Percentiles rank a stretch among this genome's conserved stretches.
These are phyloP conservation scores for Chamaenerion angustifolium DNA, from an alignment of 345 rosid species.

Conservation along the genomic window DNA sequence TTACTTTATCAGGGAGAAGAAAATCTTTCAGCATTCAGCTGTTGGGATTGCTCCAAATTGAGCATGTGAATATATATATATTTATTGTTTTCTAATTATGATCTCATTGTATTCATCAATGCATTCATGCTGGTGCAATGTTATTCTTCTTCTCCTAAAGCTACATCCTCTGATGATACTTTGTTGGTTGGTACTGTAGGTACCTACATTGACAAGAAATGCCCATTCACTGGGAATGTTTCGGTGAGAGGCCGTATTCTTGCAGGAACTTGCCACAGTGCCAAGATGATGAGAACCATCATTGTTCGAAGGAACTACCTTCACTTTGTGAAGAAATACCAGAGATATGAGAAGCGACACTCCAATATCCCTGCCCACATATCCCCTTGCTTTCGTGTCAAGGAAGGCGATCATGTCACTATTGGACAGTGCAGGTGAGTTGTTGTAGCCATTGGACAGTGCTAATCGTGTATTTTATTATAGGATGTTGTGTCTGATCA, in stretches of 20 bases:
- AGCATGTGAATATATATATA: too few relatives aligned
- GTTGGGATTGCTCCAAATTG: too few relatives aligned
- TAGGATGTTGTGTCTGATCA: background rate
- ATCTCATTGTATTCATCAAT: too few relatives aligned
- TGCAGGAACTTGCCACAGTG: slow-evolving; percentile 88
- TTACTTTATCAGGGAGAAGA: too few relatives aligned
- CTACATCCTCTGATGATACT: too few relatives aligned
- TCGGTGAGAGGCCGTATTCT: slow-evolving; percentile 88
- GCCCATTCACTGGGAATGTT: slow-evolving; percentile 84
- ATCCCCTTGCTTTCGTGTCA: slow-evolving; percentile 77
- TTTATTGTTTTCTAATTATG: too few relatives aligned
- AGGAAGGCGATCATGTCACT: slow-evolving; percentile 63
- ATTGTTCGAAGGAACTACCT: slow-evolving; percentile 80
- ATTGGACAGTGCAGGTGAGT: slow-evolving; percentile 75
- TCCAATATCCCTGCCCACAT: slow-evolving; percentile 65
- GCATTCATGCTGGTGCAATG: too few relatives aligned
- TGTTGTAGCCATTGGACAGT: background rate
- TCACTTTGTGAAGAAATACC: slow-evolving; percentile 84
- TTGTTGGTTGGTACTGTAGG: slow-evolving; percentile 18
- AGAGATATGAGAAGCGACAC: slow-evolving; percentile 84
- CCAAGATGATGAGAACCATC: slow-evolving; percentile 87
- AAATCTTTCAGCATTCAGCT: too few relatives aligned
- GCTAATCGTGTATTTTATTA: background rate
- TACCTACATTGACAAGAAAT: slow-evolving; percentile 71
- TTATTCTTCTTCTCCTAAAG: too few relatives aligned